Percentiles rank a stretch among this genome's conserved stretches.
phyloP scores from a whole-genome alignment of 345 rosid genomes.

The Bretschneidera sinensis region DNA sequence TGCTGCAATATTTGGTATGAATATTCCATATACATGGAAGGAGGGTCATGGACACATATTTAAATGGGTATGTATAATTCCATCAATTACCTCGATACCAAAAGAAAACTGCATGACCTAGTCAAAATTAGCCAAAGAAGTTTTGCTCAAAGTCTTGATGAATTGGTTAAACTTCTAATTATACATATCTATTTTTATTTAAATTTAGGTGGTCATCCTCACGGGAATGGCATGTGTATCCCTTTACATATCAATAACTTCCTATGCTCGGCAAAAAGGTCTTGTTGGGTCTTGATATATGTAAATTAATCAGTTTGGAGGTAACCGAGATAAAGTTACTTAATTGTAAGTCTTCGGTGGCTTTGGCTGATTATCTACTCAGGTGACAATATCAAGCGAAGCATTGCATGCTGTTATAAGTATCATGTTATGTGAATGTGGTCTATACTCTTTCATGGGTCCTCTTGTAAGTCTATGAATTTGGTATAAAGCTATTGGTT shows the following conservation, averaged over 20 bases:
- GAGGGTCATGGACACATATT: constrained; percentile 37
- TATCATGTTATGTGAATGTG: background rate
- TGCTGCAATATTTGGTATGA: constrained; percentile 56
- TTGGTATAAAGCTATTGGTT: no score
- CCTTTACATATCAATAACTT: constrained; percentile 38
- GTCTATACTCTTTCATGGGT: no score
- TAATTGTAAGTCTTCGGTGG: background rate
- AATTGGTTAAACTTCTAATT: background rate
- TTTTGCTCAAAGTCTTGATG: background rate
- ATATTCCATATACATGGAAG: constrained; percentile 41
- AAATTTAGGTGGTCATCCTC: constrained; percentile 47
- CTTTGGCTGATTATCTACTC: background rate
- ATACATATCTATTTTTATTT: constrained; percentile 2
- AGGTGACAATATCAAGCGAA: constrained; percentile 8
- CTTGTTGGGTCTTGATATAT: constrained; percentile 50
- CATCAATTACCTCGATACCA: background rate
- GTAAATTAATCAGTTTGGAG: background rate
- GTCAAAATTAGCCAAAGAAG: background rate
- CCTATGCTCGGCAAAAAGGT: constrained; percentile 67
- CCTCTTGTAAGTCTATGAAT: no score
- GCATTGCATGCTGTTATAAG: background rate
- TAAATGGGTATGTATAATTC: constrained; percentile 41
- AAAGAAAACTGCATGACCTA: background rate
- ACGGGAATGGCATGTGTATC: constrained; percentile 36
- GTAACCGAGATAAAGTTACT: background rate